phyloP scores from a whole-genome alignment of 2,329 filamentous ascomycete genomes.

The Paraconiothyrium sp. region DNA sequence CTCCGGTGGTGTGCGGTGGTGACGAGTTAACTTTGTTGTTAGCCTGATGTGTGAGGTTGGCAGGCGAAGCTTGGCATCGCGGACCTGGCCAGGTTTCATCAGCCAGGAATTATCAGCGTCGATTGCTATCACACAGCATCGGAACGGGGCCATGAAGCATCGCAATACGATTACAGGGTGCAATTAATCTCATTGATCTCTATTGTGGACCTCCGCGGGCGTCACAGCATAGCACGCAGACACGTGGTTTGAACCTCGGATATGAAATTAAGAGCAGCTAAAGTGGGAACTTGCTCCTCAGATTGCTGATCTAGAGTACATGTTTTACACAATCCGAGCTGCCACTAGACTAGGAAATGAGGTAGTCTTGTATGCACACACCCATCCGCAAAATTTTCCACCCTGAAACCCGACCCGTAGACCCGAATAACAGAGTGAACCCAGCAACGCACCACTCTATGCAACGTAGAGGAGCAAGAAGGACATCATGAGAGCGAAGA shows the following conservation, averaged over 20 bases:
- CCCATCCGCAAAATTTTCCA: slow-evolving; percentile 51
- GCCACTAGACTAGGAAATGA: slow-evolving; percentile 50
- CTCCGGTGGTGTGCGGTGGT: slow-evolving; percentile 19
- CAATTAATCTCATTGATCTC: slow-evolving; percentile 44
- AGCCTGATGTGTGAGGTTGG: slow-evolving; percentile 35
- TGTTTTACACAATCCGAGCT: slow-evolving; percentile 56
- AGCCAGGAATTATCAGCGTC: slow-evolving; percentile 28
- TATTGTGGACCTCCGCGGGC: slow-evolving; percentile 30
- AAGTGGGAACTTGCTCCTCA: slow-evolving; percentile 54
- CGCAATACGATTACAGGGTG: slow-evolving; percentile 26
- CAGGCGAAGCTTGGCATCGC: slow-evolving; percentile 41
- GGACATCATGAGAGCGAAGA: slow-evolving; percentile 64
- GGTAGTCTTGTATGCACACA: slow-evolving; percentile 53
- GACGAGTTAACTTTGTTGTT: slow-evolving; percentile 4
- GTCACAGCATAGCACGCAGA: slow-evolving; percentile 36
- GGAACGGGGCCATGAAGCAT: slow-evolving; percentile 24
- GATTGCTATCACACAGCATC: slow-evolving; percentile 34
- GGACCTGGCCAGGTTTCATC: slow-evolving; percentile 36
- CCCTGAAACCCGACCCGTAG: slow-evolving; percentile 46
- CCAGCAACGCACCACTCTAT: slow-evolving; percentile 49
- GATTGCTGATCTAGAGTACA: slow-evolving; percentile 55
- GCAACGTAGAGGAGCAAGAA: slow-evolving; percentile 55
- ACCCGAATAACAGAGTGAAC: slow-evolving; percentile 45
- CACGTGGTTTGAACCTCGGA: slow-evolving; percentile 35
- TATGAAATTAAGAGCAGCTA: slow-evolving; percentile 41